Evolutionary conservation across 2,329 filamentous ascomycete genomes (phyloP), one percentile per base, ranked within the genome.

Genomic region (Colletotrichum filicis): DNA sequence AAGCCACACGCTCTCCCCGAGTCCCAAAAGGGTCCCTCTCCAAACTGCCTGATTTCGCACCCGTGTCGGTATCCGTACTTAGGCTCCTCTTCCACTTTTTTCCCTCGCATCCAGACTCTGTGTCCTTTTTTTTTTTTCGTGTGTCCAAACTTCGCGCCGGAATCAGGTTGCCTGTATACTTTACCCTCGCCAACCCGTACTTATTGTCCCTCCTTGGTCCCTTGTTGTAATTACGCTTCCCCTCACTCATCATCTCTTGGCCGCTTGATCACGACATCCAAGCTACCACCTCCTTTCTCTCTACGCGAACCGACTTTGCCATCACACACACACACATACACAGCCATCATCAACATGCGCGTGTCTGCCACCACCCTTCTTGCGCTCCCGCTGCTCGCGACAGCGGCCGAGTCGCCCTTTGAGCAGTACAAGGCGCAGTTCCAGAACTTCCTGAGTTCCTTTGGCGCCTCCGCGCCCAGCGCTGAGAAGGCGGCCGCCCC

Each of bases 351-450:
- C 66, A 70, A 64, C 49, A 92, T 92, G 91, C 90, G 89, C 80
- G 87, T 92, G 83, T 87, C 89, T 69, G 82, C 86, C 70, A 80
- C 86, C 75, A 76, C 87, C 67, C 78, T 88, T 65, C 82, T 90
- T 78, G 87, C 87, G 60, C 84, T 92, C 80, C 89, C 91, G 76
- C 82, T 90, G 19, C 83, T 92, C 76, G 86, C 84, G 61, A 84
- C 83, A 42, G 87, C 86, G 26, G 87, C 90, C 73, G 86, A 86
- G 75, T 85, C 84, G 76, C 85, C 83, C 63, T 85, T 88, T 71
- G 85, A 86, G 64, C 86, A 91, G 80, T 91, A 91, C 81, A 87
- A 89, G 82, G 90, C 89, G 46, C 89, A 92, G 79, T 89, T 91
- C 82, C 88, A 92, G 78, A 87, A 88, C 80, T 86, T 94, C 77